Evolutionary conservation across 306 rosid species (phyloP), one percentile per base, ranked within the genome.

Genomic region (Heteromeles arbutifolia): DNA sequence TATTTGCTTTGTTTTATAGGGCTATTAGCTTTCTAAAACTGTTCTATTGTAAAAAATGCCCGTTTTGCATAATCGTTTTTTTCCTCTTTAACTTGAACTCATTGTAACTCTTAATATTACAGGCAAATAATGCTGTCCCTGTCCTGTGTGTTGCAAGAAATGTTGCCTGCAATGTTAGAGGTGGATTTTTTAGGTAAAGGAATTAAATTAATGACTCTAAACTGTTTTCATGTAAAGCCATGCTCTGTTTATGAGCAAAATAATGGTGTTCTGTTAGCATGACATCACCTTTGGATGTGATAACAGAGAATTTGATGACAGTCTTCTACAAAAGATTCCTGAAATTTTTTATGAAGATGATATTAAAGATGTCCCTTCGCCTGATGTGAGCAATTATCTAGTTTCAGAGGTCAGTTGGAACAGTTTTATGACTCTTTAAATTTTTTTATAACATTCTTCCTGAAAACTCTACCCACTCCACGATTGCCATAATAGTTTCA

Each of bases 111-210:
- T 39, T 84, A 80, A 32, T 84, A 52, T 66, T 87, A 85, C 65
- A 96, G 99, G 98, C 88, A 72, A 92, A 84, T 76, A 96, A 88
- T 86, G 81, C 89, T 10, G 74, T 90, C 81, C 99, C 99, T 79
- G 92, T 96, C 78, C 78, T 96, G 84, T 96, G 99, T 70, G 96
- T 92, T 75, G 99, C 99, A 67, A 90, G 99, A 81, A 96, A 96
- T 79, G 97, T 96, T 58, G 99, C 99, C 70, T 96, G 99, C 89
- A 92, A 91, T 79, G 98, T 96, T 67, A 89, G 99, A 82, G 99
- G 99, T 52, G 96, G 96, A 52, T 96, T 92, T 84, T 96, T 96
- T 86, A 96, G 87, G 99, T 96, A 89, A 89, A 87, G 77, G 39
- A 6, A 6, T 34, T 32, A 32, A 74, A 67, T 37, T 74, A 45